These are phyloP conservation scores for Leishmania guyanensis DNA, from an alignment of 208 protist species.

Conservation along the genomic window DNA sequence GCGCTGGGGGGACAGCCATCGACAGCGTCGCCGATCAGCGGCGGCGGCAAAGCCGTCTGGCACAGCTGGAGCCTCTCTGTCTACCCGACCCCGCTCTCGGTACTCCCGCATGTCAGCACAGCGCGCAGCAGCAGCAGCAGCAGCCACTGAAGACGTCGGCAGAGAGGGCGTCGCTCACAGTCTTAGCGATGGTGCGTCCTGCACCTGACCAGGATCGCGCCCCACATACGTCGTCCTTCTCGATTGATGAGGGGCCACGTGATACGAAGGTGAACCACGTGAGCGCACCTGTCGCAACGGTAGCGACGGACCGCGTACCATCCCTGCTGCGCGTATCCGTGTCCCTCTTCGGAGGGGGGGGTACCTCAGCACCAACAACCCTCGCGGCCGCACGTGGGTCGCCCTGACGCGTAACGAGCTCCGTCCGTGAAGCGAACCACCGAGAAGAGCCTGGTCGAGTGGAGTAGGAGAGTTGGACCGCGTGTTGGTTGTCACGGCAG, in stretches of 20 bases:
- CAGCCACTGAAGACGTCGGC: neutral
- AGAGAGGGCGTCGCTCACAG: neutral
- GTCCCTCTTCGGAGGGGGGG: neutral
- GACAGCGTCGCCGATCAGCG: too few species aligned
- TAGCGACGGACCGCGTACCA: neutral
- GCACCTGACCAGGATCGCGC: neutral
- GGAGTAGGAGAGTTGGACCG: too few species aligned
- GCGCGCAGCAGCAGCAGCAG: neutral
- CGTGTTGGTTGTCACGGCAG: too few species aligned
- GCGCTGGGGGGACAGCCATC: too few species aligned
- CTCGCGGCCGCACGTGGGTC: neutral
- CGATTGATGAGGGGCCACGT: neutral
- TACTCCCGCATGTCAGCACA: too few species aligned
- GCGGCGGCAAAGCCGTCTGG: too few species aligned
- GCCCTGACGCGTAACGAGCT: neutral
- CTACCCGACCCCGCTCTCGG: too few species aligned
- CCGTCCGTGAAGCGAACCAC: neutral
- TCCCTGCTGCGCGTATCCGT: neutral
- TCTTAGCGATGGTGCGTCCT: neutral
- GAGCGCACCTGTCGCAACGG: neutral
- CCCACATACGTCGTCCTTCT: neutral
- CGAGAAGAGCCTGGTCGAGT: too few species aligned
- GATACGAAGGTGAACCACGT: neutral
- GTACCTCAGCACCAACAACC: neutral
- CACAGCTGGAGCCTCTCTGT: too few species aligned